phyloP scores from a whole-genome alignment of 2,329 filamentous ascomycete species.

The Parasarocladium wereldwijsianum region DNA sequence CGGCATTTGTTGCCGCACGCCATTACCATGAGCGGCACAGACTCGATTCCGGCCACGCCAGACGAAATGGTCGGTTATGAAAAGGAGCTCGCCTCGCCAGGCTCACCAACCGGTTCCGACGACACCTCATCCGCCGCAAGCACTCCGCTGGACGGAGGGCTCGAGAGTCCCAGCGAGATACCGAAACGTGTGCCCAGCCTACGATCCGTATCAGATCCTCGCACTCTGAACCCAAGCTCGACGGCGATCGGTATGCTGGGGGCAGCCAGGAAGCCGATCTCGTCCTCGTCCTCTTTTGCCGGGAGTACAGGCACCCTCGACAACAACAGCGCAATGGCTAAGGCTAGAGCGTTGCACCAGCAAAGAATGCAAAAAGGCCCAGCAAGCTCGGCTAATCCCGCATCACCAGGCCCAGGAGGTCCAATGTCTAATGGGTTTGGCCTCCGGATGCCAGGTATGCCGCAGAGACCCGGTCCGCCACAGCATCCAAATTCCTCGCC shows the following conservation, averaged over 20 bases:
- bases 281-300: constrained; percentile 21
- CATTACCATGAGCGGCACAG: constrained; percentile 13
- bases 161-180: constrained; percentile 17
- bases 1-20: constrained; percentile 5
- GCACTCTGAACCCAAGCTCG: constrained; percentile 66
- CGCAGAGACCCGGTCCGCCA: constrained; percentile 31
- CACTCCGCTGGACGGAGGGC: constrained; percentile 29
- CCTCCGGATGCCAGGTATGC: constrained; percentile 23
- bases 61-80: constrained; percentile 24
- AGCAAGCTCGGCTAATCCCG: constrained; percentile 10
- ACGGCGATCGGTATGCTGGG: constrained; percentile 67
- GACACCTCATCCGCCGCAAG: constrained; percentile 31
- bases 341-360: constrained; percentile 30
- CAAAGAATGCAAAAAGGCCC: constrained; percentile 29
- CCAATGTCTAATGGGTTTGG: constrained; percentile 28
- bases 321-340: constrained; percentile 29
- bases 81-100: constrained; percentile 20
- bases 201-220: constrained; percentile 44
- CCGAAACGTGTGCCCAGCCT: constrained; percentile 42
- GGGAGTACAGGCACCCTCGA: constrained; percentile 16
- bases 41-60: constrained; percentile 28
- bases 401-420: constrained; percentile 17
- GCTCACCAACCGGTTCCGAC: constrained; percentile 28
- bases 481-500: constrained; percentile 40
- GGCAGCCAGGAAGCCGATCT: constrained; percentile 38